phyloP scores from a whole-genome alignment of 495 filamentous ascomycete species.

The Penicillium turbatum region DNA sequence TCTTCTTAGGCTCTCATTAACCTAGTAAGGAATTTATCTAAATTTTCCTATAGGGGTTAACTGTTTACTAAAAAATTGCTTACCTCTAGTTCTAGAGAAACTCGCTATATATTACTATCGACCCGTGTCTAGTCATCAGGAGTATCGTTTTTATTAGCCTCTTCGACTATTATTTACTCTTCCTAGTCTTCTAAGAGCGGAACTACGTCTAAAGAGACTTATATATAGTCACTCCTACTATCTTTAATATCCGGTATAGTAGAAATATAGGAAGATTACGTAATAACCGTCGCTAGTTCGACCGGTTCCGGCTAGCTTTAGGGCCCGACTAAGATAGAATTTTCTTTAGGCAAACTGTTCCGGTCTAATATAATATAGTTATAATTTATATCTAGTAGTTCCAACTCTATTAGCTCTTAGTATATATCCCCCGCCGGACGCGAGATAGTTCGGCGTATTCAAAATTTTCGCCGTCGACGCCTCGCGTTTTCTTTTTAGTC shows the following conservation, averaged over 20 bases:
- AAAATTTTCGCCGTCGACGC: not conserved
- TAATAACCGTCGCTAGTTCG: not conserved
- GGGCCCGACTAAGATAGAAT: not conserved
- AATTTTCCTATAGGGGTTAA: not conserved
- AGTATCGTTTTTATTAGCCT: not conserved
- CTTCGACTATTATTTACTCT: not conserved
- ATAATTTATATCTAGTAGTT: not conserved
- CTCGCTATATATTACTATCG: not conserved
- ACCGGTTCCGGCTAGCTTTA: not conserved
- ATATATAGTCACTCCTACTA: constrained; percentile 2
- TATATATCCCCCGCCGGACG: not conserved
- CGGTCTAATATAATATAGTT: not conserved
- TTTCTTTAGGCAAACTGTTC: not conserved
- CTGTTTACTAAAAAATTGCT: not conserved
- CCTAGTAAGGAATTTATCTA: constrained; percentile 1
- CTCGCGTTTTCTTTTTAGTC: not conserved
- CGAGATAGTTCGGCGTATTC: not conserved
- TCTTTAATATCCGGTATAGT: not conserved
- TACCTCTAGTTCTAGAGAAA: not conserved
- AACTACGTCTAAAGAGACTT: not conserved
- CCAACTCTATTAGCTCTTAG: not conserved
- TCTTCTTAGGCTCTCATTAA: not conserved
- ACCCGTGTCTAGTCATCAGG: not conserved
- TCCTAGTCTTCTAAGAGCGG: not conserved
- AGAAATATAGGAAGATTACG: not conserved